Percentiles rank a stretch among this genome's conserved stretches.
phyloP scores from a whole-genome alignment of 441 rosid species.

The Populus hybrid region DNA sequence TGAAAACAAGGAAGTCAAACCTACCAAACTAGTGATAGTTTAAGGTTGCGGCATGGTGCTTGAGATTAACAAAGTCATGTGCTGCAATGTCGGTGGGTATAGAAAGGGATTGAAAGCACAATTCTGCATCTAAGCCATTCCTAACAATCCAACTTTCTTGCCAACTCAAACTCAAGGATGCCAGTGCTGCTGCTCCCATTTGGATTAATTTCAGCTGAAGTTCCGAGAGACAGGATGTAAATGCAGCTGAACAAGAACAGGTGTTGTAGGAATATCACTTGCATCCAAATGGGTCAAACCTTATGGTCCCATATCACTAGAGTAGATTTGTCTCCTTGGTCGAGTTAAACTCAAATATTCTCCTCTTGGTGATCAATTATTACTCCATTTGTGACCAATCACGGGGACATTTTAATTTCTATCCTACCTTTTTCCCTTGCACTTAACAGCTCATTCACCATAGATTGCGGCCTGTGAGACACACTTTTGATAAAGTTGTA shows the following conservation, averaged over 20 bases:
- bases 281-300: neutral
- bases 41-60: neutral
- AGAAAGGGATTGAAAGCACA: neutral
- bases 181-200: conserved; percentile 2
- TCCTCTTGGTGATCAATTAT: neutral
- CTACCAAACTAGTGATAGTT: neutral
- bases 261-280: neutral
- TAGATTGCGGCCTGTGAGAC: conserved; percentile 2
- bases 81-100: neutral
- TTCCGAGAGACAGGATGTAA: neutral
- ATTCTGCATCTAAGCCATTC: neutral
- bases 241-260: neutral
- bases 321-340: neutral
- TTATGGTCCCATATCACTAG: neutral
- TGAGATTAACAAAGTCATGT: neutral
- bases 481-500: conserved; percentile 9
- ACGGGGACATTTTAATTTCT: neutral
- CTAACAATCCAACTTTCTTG: neutral
- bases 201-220: neutral
- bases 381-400: neutral
- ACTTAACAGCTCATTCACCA: neutral
- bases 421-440: neutral
- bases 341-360: neutral
- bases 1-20: neutral
- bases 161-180: neutral